Evolutionary conservation across 140 eudicot genomes (phyloP).

Genomic region (Oenanthe javanica): DNA sequence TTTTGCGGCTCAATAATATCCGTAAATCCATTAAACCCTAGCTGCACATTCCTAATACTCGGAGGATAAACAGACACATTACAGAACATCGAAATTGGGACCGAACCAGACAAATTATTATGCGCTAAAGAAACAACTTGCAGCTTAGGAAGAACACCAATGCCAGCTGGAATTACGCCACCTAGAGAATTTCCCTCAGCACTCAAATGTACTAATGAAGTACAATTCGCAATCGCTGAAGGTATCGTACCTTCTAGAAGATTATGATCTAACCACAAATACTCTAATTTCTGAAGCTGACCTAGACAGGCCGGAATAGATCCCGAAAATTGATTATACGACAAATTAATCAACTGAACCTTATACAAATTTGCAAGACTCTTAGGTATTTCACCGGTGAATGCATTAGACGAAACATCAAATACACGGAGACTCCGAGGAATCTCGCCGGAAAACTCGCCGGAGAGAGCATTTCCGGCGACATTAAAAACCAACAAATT

Average conservation of each 20-base stretch:
- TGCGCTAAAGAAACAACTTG: conserved; percentile 42
- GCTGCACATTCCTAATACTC: conserved; percentile 35
- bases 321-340: conserved; percentile 51
- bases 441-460: conserved; percentile 36
- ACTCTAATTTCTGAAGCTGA: conserved; percentile 42
- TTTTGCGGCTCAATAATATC: conserved; percentile 23
- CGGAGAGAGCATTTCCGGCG: conserved; percentile 57
- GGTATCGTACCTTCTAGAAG: conserved; percentile 62
- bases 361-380: conserved; percentile 28
- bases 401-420: conserved; percentile 49
- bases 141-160: conserved; percentile 50
- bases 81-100: conserved; percentile 54
- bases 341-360: conserved; percentile 41
- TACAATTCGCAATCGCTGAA: conserved; percentile 62
- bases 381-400: conserved; percentile 50
- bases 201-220: conserved; percentile 55
- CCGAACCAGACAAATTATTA: conserved; percentile 51
- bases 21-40: conserved; percentile 68
- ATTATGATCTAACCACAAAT: conserved; percentile 54
- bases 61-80: conserved; percentile 32
- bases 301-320: conserved; percentile 53
- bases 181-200: conserved; percentile 63
- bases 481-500: conserved; percentile 34
- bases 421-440: conserved; percentile 45
- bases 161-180: conserved; percentile 61